Conservation (phyloP, 2,329 filamentous ascomycete genomes). For the Cercospora brassicicola region DNA sequence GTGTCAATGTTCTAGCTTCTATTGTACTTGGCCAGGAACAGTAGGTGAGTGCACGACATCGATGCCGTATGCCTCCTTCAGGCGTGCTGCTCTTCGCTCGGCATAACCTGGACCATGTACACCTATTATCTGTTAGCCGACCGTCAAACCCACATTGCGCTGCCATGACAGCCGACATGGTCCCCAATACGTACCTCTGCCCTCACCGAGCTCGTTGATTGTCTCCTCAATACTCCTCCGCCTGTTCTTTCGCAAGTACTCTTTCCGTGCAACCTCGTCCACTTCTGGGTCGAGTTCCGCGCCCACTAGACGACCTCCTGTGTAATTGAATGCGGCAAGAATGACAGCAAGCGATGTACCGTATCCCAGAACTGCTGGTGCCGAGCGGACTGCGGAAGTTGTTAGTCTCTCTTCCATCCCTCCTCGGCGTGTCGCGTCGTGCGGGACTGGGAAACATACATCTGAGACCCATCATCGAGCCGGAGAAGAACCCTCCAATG, state of each 20-base stretch:
- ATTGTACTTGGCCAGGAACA: conserved; percentile 10
- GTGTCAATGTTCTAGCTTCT: neutral
- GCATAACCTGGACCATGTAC: conserved; percentile 80
- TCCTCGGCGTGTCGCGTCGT: neutral
- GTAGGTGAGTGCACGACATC: conserved; percentile 57
- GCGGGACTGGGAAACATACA: conserved; percentile 55
- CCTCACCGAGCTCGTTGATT: conserved; percentile 78
- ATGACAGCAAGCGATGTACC: conserved; percentile 60
- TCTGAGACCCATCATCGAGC: conserved; percentile 68
- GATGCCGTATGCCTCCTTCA: conserved; percentile 85
- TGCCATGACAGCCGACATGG: neutral
- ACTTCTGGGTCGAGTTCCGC: conserved; percentile 55
- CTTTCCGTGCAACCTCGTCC: conserved; percentile 75
- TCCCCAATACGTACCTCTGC: conserved; percentile 63
- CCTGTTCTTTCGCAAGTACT: conserved; percentile 70
- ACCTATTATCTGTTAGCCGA: conserved; percentile 52
- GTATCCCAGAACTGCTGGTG: conserved; percentile 70
- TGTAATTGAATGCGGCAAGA: conserved; percentile 67
- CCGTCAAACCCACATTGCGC: neutral
- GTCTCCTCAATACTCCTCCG: conserved; percentile 77
- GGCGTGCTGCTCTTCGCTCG: conserved; percentile 75
- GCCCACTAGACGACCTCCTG: conserved; percentile 62
- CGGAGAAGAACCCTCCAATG: conserved; percentile 74
- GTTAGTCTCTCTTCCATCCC: conserved; percentile 20
- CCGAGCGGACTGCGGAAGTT: conserved; percentile 50